Base-by-base conservation (phyloP, 345 rosid species). In the Bruguiera sexangula region DNA sequence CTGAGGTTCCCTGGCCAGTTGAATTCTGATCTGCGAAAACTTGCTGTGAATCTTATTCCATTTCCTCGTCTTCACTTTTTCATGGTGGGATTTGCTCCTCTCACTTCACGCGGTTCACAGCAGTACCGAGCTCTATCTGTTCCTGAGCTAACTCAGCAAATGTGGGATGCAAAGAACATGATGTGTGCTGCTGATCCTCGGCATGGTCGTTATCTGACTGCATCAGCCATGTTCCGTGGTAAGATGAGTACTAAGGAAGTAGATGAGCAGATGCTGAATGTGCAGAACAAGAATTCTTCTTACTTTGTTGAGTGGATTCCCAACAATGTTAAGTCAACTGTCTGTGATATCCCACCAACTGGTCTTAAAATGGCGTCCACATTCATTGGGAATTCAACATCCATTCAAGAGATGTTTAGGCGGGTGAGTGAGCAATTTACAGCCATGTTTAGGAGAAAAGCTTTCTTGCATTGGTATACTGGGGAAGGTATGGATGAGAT, bases 21-120 rank as follows among this genome's bases (percentile, higher is more conserved):
- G 73, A 75, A 75, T 36, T 75, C 78, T 1, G 78, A 75, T 50
- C 78, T 75, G 6, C 63, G 78, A 22, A 75, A 75, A 27, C 69
- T 75, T 11, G 78, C 78, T 1, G 78, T 75, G 60, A 75, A 75
- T 24, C 65, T 75, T 20, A 75, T 75, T 63, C 78, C 78, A 6
- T 75, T 75, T 68, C 78, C 78, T 6, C 78, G 78, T n/a, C 78
- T 75, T 29, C 78, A 75, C 78, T 75, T 75, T 22, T 75, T 75
- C 66, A 73, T 73, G 77, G 77, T 73, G 62, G 77, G 77, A 20
- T 73, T 73, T 67, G 77, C 77, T 6, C 77, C 78, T 10, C 78
- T 75, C 20, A 75, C 78, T 21, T 75, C 78, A 7, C 78, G 78
- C 4, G 78, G 78, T 1, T 75, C 78, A 1, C 78, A 75, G 65